A percentile compares a stretch with the other conserved stretches of the same genome.
phyloP scores from a whole-genome alignment of 352 stramenopile species.

The Pythium scleroteichum region DNA sequence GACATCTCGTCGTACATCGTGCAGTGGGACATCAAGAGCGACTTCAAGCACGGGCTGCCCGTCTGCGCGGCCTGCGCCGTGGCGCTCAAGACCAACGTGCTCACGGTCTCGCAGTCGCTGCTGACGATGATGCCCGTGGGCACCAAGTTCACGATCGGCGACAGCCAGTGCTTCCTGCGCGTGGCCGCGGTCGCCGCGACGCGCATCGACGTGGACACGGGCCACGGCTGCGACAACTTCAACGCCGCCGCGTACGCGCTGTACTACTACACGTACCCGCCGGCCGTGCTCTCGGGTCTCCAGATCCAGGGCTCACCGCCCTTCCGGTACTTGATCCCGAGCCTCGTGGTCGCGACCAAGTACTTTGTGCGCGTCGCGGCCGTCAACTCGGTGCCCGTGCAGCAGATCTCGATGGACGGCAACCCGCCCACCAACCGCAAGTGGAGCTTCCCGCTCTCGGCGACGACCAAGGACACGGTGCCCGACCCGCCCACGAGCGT shows the following conservation, averaged over 20 bases:
- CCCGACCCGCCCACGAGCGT: conserved; percentile 72
- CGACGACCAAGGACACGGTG: conserved; percentile 79
- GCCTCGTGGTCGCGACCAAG: conserved; percentile 55
- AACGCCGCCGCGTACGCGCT: conserved; percentile 46
- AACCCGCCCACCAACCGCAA: conserved; percentile 89
- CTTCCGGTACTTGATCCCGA: conserved; percentile 77
- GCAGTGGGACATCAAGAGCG: conserved; percentile 79
- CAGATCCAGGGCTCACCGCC: conserved; percentile 77
- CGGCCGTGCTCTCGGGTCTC: conserved; percentile 48
- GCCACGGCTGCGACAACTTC: conserved; percentile 49
- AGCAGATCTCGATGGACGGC: conserved; percentile 79
- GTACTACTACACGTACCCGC: conserved; percentile 62
- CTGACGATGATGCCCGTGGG: conserved; percentile 28
- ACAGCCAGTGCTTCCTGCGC: conserved; percentile 50
- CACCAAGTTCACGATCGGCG: conserved; percentile 54
- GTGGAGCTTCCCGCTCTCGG: conserved; percentile 84
- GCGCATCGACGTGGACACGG: conserved; percentile 25
- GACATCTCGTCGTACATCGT: conserved; percentile 89
- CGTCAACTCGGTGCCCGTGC: conserved; percentile 86
- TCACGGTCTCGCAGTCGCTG: conserved; percentile 44
- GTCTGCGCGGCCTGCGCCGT: conserved; percentile 52
- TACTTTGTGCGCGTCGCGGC: conserved; percentile 94
- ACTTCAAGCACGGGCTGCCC: conserved; percentile 66
- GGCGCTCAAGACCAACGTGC: conserved; percentile 36
- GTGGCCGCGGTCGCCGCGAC: conserved; percentile 20